phyloP scores from a whole-genome alignment of 176 grass and related monocot species.

The Secale cereale region DNA sequence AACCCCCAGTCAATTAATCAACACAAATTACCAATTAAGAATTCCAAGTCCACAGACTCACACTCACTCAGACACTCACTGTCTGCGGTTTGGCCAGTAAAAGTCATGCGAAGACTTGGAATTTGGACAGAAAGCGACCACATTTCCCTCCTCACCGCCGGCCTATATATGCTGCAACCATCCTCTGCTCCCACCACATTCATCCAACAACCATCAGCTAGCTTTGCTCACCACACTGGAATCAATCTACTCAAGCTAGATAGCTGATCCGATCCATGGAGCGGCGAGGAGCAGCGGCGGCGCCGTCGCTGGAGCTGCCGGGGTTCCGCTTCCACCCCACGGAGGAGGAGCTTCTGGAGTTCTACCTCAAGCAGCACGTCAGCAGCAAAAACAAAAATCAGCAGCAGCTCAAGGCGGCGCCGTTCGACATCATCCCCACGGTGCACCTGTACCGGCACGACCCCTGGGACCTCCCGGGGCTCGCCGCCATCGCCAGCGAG shows the following conservation, averaged over 20 bases:
- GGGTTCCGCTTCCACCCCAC: conserved; percentile 98
- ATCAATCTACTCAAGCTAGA: neutral
- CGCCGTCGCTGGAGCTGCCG: conserved; percentile 90
- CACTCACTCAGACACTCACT: neutral
- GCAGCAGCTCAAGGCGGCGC: conserved; percentile 47
- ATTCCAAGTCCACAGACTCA: neutral
- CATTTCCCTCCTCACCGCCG: neutral
- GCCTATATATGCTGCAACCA: conserved; percentile 23
- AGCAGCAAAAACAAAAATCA: no score
- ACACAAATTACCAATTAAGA: neutral
- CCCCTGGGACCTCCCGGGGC: conserved; percentile 68
- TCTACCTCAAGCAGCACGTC: conserved; percentile 66
- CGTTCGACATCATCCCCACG: conserved; percentile 82
- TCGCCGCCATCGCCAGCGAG: conserved; percentile 72
- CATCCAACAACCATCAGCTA: neutral
- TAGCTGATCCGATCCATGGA: neutral
- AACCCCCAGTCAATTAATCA: neutral
- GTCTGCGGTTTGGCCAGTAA: neutral
- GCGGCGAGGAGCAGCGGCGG: conserved; percentile 5
- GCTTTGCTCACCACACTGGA: neutral
- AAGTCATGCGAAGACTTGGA: conserved; percentile 29
- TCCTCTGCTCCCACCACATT: neutral
- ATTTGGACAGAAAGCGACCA: conserved; percentile 7
- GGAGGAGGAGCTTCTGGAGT: conserved; percentile 97
- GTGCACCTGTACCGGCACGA: conserved; percentile 81